Percentiles rank a stretch among this genome's conserved stretches.
Evolutionary conservation across 208 protist species (phyloP).

Genomic region (Angomonas deanei): DNA sequence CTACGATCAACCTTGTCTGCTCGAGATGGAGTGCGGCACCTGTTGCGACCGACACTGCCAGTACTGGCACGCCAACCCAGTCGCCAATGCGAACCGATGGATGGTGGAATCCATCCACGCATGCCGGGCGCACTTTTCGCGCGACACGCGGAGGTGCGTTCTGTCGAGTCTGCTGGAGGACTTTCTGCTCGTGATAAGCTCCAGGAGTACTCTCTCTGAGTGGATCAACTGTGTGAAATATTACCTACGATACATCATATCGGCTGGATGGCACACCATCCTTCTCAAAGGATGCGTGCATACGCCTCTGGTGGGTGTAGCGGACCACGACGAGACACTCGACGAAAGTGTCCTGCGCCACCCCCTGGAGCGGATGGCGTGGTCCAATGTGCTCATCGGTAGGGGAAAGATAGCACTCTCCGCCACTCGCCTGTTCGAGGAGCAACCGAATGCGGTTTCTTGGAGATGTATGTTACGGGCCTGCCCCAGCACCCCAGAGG

Average conservation of each 20-base stretch:
- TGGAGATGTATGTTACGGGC: constrained; percentile 65
- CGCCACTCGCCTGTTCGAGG: constrained; percentile 25
- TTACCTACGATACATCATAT: not conserved
- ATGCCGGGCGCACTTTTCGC: not conserved
- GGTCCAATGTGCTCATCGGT: not conserved
- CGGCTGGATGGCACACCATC: not conserved
- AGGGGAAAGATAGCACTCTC: not conserved
- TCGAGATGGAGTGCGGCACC: constrained; percentile 17
- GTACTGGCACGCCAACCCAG: constrained; percentile 1
- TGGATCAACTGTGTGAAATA: not conserved
- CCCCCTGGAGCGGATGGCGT: constrained; percentile 12
- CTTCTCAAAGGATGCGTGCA: not conserved
- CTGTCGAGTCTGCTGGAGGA: not conserved
- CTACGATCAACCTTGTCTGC: constrained; percentile 63
- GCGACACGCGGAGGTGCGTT: not conserved
- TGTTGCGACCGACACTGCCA: not conserved
- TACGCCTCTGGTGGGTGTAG: not conserved
- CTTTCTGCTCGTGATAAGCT: not conserved
- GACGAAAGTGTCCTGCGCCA: not conserved
- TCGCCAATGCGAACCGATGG: not conserved
- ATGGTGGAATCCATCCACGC: not conserved
- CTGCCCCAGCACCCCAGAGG: constrained; percentile 18
- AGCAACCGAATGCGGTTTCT: constrained; percentile 27
- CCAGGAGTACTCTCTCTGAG: not conserved
- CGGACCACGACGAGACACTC: not conserved